A percentile compares a stretch with the other conserved stretches of the same genome.
These are phyloP conservation scores for Diaporthe sp. DNA, from an alignment of 2,329 filamentous ascomycete species.

Conservation along the genomic window DNA sequence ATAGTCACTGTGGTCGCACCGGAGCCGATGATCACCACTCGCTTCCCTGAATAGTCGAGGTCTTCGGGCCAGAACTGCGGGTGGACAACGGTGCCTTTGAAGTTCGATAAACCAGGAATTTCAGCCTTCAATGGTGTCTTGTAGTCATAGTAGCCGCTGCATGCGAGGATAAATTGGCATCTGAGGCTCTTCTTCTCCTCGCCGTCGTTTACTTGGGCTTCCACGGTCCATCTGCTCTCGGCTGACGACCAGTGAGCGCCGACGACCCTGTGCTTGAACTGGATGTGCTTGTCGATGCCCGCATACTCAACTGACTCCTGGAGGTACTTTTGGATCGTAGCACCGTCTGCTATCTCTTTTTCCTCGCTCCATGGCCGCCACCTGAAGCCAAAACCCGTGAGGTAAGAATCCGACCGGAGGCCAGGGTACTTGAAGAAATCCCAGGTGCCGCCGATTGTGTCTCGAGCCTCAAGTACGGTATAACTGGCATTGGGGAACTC, in stretches of 20 bases:
- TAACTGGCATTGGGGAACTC: conserved; percentile 70
- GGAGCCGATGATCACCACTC: conserved; percentile 80
- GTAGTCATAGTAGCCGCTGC: conserved; percentile 81
- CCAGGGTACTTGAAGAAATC: conserved; percentile 83
- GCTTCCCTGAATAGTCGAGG: conserved; percentile 75
- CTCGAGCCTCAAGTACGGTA: conserved; percentile 77
- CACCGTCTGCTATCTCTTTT: conserved; percentile 66
- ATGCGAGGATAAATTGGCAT: conserved; percentile 71
- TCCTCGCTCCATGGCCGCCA: conserved; percentile 79
- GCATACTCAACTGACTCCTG: conserved; percentile 63
- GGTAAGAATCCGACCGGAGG: conserved; percentile 76
- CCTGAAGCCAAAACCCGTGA: conserved; percentile 74
- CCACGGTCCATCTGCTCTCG: conserved; percentile 69
- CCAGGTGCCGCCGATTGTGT: conserved; percentile 82
- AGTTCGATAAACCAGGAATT: conserved; percentile 79
- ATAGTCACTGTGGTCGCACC: conserved; percentile 87
- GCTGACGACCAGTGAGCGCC: conserved; percentile 67
- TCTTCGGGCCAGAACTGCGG: conserved; percentile 84
- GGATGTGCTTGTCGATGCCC: conserved; percentile 69
- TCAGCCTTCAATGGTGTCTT: conserved; percentile 69
- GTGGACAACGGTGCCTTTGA: conserved; percentile 75
- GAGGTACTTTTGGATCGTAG: conserved; percentile 68
- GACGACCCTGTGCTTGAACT: conserved; percentile 63
- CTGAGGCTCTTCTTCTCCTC: conserved; percentile 47
- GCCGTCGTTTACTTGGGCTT: conserved; percentile 55